Percentiles rank a stretch among this genome's conserved stretches.
These are phyloP conservation scores for Rhodotorula sp. DNA, from an alignment of 1,284 basidiomycete species.

Conservation along the genomic window DNA sequence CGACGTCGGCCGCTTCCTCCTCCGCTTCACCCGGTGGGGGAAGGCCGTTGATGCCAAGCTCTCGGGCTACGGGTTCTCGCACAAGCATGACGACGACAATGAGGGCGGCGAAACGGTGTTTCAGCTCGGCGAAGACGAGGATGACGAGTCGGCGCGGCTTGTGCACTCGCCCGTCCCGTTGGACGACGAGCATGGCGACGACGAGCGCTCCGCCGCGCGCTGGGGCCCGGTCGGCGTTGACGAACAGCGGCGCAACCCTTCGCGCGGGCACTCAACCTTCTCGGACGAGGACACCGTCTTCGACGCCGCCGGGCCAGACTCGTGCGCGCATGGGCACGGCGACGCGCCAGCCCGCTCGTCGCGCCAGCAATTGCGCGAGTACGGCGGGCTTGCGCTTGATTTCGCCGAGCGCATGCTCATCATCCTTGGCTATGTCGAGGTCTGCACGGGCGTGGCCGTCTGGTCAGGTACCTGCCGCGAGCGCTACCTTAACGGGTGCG, in stretches of 20 bases:
- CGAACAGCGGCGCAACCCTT: constrained; percentile 22
- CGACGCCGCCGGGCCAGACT: constrained; percentile 35
- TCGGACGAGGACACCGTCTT: constrained; percentile 37
- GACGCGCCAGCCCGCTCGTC: constrained; percentile 4
- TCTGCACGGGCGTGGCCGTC: constrained; percentile 27
- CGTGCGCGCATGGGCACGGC: neutral
- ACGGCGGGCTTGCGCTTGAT: neutral
- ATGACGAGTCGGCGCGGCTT: constrained; percentile 36
- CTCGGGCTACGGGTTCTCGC: neutral
- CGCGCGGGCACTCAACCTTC: constrained; percentile 25
- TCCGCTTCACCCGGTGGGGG: constrained; percentile 16
- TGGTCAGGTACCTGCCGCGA: constrained; percentile 47
- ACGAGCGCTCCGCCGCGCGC: neutral
- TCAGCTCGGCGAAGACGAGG: constrained; percentile 32
- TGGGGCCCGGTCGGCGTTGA: constrained; percentile 29
- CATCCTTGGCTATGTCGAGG: constrained; percentile 31
- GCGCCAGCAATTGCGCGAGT: neutral
- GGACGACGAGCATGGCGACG: constrained; percentile 50
- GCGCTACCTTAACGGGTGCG: constrained; percentile 49
- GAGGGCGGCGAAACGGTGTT: neutral
- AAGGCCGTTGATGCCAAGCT: neutral
- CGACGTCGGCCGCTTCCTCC: constrained; percentile 60
- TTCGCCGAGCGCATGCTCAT: constrained; percentile 20
- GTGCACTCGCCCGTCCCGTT: constrained; percentile 23
- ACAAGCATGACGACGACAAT: constrained; percentile 20